Conservation (phyloP, 176 grass and related monocot species). For the Oryza punctata region DNA sequence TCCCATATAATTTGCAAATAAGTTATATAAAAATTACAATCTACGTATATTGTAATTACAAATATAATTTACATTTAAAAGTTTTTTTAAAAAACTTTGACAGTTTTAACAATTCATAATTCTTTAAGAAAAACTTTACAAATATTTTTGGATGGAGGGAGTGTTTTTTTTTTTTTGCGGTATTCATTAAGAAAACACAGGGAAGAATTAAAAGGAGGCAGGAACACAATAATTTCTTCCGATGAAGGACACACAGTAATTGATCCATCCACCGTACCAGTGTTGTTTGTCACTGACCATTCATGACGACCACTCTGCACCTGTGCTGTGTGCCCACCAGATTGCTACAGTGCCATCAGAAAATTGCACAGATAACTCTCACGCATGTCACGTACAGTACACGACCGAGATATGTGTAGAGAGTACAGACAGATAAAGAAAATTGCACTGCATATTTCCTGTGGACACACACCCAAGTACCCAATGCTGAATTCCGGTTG, state of each 20-base stretch:
- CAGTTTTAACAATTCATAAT: no score
- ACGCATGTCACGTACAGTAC: not conserved
- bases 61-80: no score
- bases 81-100: no score
- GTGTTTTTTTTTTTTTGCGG: no score
- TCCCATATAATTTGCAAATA: no score
- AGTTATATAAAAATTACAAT: no score
- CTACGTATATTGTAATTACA: no score
- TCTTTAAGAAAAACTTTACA: no score
- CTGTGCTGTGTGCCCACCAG: not conserved
- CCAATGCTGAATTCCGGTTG: not conserved
- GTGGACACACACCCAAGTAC: not conserved
- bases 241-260: not conserved
- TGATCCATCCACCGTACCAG: not conserved
- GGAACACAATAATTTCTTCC: not conserved
- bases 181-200: not conserved
- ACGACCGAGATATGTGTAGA: not conserved
- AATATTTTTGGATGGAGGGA: no score
- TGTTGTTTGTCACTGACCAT: not conserved
- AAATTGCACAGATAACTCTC: not conserved
- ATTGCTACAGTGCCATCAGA: not conserved
- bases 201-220: not conserved
- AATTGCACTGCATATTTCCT: not conserved
- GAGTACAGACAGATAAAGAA: not conserved
- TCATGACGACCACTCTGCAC: not conserved